Base-by-base conservation (phyloP, 257 asterid genomes). In the Nicotiana obtusifolia region DNA sequence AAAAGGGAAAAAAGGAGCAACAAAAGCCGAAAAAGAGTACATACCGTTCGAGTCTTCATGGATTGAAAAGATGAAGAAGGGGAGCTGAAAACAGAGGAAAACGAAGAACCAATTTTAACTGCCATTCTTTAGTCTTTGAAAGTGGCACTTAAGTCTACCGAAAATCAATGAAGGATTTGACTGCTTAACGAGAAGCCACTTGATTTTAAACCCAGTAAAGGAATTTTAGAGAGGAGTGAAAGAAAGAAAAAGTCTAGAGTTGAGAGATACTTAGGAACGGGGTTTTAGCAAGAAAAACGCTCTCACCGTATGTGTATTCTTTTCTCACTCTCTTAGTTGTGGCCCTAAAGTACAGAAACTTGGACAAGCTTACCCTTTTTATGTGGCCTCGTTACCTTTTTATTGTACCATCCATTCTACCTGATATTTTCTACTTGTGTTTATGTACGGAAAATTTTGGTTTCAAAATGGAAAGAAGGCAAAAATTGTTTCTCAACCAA, bases 61-160 rank as follows among this genome's bases (percentile, higher is more conserved):
- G 87, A 82, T 71, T 83, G 90, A 76, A 82, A 80, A 65, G 93
- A 86, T 22, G 92, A 87, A 76, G 91, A 87, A 82, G 86, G 81
- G 75, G 87, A 65, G 10, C 90, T 53, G 41, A 90, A 88, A 76
- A 83, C 80, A 67, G 84, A 84, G 75, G 94, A 83, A 83, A 88
- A 84, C 44, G 92, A 86, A 82, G 90, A 84, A 83, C 84, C 87
- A 75, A 84, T 53, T 84, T 90, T 86, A 76, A 81, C 84, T 60
- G 91, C 83, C 97, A 91, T 90, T 87, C 11, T 81, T 77, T 66
- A 64, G 64, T n/a, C 65, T 78, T 83, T 20, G 54, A 78, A 81
- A 68, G 67, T 47, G 66, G 68, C 65, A 80, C 84, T 54, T n/a
- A 17, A 56, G 81, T 5, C 49, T 64, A 35, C 81, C 57, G 10